These are phyloP conservation scores for Fomitopsis pulvina DNA, from an alignment of 768 basidiomycete species.

Conservation along the genomic window DNA sequence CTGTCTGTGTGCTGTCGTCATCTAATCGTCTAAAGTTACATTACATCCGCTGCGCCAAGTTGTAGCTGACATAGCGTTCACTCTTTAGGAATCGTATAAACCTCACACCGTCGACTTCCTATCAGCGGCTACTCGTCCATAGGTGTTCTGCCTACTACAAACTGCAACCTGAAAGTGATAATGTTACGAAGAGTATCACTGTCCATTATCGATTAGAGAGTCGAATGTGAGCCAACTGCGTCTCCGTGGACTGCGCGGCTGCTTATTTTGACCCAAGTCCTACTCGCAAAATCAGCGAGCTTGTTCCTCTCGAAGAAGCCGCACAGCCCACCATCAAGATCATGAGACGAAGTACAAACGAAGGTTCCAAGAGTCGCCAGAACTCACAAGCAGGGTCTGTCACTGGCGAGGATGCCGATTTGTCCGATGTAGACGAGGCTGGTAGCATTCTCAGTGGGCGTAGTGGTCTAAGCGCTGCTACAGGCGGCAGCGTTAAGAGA, in stretches of 20 bases:
- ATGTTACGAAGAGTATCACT: constrained; percentile 52
- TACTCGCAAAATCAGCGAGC: constrained; percentile 58
- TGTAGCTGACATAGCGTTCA: background rate
- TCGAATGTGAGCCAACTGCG: constrained; percentile 55
- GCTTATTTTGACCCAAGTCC: constrained; percentile 42
- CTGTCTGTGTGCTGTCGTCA: too few species aligned
- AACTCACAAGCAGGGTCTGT: constrained; percentile 71
- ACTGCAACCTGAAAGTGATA: constrained; percentile 64
- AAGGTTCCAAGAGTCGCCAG: constrained; percentile 48
- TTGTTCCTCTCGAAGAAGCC: constrained; percentile 68
- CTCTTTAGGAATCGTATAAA: constrained; percentile 52
- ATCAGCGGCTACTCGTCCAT: constrained; percentile 82
- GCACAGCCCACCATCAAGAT: constrained; percentile 81
- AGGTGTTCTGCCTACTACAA: constrained; percentile 80
- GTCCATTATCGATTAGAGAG: constrained; percentile 58
- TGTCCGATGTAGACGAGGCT: constrained; percentile 73
- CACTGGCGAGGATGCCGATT: constrained; percentile 67
- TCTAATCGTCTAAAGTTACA: too few species aligned
- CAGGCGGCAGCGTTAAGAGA: constrained; percentile 53
- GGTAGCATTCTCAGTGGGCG: constrained; percentile 52
- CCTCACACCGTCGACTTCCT: constrained; percentile 64
- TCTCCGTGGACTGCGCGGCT: background rate
- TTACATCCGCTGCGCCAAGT: too few species aligned
- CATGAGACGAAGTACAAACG: constrained; percentile 62
- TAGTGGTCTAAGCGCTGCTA: constrained; percentile 52